Base-by-base conservation (phyloP, 2,329 filamentous ascomycete species). In the Nemania serpens region DNA sequence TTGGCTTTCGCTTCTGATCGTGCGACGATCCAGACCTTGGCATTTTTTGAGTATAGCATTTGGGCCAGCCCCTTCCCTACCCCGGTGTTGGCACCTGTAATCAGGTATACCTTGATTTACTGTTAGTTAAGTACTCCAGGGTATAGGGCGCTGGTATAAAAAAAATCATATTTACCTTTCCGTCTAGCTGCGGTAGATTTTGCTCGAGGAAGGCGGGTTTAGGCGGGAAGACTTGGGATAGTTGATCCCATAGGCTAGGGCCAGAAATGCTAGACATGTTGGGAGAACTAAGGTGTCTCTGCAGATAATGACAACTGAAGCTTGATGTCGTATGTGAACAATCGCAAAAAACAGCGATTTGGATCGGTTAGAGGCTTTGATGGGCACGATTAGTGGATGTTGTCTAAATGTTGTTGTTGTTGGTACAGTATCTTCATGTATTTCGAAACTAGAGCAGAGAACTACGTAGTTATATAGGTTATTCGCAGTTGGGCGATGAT, bases 11-110 rank as follows among this genome's bases (percentile, higher is more conserved):
- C 68, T 52, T 75, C 68, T 1, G 75, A 75, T 18, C 80, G 77
- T 1, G 74, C 77, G 7, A 75, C 74, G 15, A 81, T 62, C 64
- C 79, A 82, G 43, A 82, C 76, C 48, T 74, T 79, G 36, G 75
- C 80, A 60, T 77, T 74, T 41, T 75, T 72, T 22, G 67, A 62
- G 64, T 78, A 80, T 20, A 80, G 74, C 29, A 79, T 72, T 12
- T 69, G 67, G 15, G 73, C 70, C 0, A 79, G 62, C 34, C 77
- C 73, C 51, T 75, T 72, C 46, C 78, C 78, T 0, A 80, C 66
- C 2, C 78, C 78, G 33, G 71, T 71, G 36, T 64, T 69, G 12
- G 63, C 41, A 22, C 66, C 66, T 7, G 64, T 66, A 2, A 68
- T 52, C 12, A 53, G 66, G 34, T 59, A 54, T 7, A 64, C 61